Evolutionary conservation across 176 grass and related monocot genomes (phyloP).

Genomic region (Puccinellia tenuiflora): DNA sequence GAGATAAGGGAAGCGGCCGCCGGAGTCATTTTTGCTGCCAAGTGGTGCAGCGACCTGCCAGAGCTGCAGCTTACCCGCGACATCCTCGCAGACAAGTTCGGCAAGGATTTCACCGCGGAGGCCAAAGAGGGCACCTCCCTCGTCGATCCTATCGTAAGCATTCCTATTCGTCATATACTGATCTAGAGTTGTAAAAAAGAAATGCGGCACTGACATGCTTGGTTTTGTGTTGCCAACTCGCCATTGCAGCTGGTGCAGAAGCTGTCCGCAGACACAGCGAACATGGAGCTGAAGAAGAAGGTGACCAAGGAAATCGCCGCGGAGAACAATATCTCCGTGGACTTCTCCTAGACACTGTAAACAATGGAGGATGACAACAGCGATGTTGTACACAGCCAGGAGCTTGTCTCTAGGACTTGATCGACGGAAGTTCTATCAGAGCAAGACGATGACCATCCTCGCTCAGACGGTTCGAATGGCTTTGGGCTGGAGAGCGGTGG

Average conservation of each 20-base stretch:
- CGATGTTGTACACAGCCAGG: background rate
- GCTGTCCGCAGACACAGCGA: slow-evolving; percentile 20
- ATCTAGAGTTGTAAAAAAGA: background rate
- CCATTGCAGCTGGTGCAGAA: slow-evolving; percentile 39
- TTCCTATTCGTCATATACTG: background rate
- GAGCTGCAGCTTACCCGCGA: slow-evolving; percentile 28
- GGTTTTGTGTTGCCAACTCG: background rate
- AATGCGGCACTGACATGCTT: background rate
- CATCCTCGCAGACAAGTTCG: slow-evolving; percentile 41
- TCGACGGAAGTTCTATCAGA: background rate
- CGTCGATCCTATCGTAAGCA: slow-evolving; percentile 24
- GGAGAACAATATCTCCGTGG: slow-evolving; percentile 28
- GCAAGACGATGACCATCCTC: background rate
- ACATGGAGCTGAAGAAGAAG: slow-evolving; percentile 38
- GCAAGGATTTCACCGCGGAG: background rate
- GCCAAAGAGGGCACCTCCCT: slow-evolving; percentile 12
- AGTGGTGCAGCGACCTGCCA: slow-evolving; percentile 35
- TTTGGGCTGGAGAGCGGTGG: background rate
- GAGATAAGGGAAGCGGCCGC: slow-evolving; percentile 30
- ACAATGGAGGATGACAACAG: background rate
- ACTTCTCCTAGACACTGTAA: background rate
- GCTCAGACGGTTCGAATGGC: background rate
- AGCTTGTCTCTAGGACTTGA: background rate
- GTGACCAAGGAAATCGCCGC: slow-evolving; percentile 25
- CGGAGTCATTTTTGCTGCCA: slow-evolving; percentile 34